Evolutionary conservation across 2,329 filamentous ascomycete genomes (phyloP).

Genomic region (Hawksworthiomyces lignivorus): DNA sequence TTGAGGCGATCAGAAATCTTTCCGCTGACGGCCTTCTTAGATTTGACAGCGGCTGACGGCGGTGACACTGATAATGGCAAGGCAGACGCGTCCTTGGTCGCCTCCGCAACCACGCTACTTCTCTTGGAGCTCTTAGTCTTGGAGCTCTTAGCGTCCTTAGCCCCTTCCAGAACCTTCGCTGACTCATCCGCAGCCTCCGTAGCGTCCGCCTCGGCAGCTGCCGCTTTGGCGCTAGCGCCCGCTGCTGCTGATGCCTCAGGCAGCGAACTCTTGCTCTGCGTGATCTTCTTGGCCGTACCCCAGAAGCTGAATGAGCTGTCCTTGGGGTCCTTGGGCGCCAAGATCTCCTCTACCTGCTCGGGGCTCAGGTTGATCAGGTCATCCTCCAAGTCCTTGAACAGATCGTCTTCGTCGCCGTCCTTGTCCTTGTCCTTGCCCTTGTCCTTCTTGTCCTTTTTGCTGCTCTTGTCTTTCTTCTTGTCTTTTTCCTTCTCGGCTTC

Average conservation of each 20-base stretch:
- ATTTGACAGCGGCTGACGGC: conserved; percentile 1
- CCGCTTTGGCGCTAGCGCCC: conserved; percentile 5
- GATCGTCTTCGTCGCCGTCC: conserved; percentile 24
- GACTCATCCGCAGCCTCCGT: conserved; percentile 17
- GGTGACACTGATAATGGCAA: background rate
- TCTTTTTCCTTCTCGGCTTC: conserved; percentile 19
- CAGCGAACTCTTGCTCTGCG: conserved; percentile 30
- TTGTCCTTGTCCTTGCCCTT: conserved; percentile 19
- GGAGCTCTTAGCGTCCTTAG: conserved; percentile 11
- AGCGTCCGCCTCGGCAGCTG: background rate
- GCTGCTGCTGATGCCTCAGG: conserved; percentile 7
- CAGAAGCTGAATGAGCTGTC: conserved; percentile 49
- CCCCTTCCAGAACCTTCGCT: conserved; percentile 8
- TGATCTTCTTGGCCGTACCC: conserved; percentile 40
- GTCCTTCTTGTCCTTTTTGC: conserved; percentile 18
- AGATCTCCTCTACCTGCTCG: conserved; percentile 36
- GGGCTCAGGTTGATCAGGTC: conserved; percentile 29
- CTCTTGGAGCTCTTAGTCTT: conserved; percentile 32
- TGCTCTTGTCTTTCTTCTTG: conserved; percentile 13
- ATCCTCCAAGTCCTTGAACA: conserved; percentile 19
- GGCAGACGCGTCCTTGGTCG: conserved; percentile 5
- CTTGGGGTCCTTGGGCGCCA: conserved; percentile 28
- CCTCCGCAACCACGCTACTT: conserved; percentile 15
- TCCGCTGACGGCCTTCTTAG: conserved; percentile 42
- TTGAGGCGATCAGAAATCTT: conserved; percentile 51